Evolutionary conservation across 129 eudicot species (phyloP), one percentile per base, ranked within the genome.

Genomic region (Ambrosia trifida): DNA sequence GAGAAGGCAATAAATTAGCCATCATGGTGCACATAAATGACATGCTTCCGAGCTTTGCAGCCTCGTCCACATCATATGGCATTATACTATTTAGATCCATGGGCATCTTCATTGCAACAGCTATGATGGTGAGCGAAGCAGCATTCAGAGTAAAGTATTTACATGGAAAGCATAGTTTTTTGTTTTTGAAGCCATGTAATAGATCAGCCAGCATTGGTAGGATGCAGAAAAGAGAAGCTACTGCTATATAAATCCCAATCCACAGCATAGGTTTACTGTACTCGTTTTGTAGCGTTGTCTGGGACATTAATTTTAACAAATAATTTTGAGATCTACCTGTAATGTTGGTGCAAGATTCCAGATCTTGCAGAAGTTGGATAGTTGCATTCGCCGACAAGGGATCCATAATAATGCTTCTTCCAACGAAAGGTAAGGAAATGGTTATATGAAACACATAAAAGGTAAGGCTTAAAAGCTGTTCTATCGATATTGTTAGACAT

Each of bases 1-100:
- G 5, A 52, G 74, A 69, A 32, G 63, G 74, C 74, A 69, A 69
- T 35, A 19, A 51, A 36, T 69, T 69, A 11, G 64, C 74, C 74
- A 69, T 69, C 12, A 69, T 69, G 49, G 74, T 52, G 50, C 62
- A 51, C 74, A 69, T 69, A 33, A 69, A 69, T 2, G 60, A 14
- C 72, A 68, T 47, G 57, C 72, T 46, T 24, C 57, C 72, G 16
- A 66, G 31, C 72, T 68, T 68, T 16, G 60, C 72, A 32, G 45
- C 31, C 72, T 68, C 60, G 31, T 68, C 60, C 4, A 32, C 46
- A n/a, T 30, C 8, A 68, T 4, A 4, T 14, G 45, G 60, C 72
- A 68, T 68, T 4, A 16, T 4, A 32, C 31, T 68, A 47, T 31
- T 68, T 16, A 68, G 46, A 68, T 68, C 72, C 72, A 68, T 16